A percentile compares a stretch with the other conserved stretches of the same genome.
Conservation (phyloP, 495 filamentous ascomycete genomes). For the Cudoniella acicularis region DNA sequence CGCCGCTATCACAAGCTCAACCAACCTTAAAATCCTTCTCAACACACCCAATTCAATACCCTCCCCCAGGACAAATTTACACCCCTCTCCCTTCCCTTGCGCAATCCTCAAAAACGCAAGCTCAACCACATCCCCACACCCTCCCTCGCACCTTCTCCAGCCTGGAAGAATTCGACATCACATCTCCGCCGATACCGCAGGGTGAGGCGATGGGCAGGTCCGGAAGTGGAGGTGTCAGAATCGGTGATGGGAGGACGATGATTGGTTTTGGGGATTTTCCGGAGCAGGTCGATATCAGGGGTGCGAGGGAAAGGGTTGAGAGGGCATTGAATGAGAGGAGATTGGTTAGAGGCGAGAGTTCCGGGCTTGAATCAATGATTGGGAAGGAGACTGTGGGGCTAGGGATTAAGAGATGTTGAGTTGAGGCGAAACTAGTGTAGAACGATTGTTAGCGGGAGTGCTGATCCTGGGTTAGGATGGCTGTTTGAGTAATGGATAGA, state of each 20-base stretch:
- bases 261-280: slow-evolving; percentile 29
- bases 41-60: slow-evolving; percentile 19
- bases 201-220: slow-evolving; percentile 13
- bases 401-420: no score
- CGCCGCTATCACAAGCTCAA: background rate
- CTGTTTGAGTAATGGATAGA: no score
- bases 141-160: background rate
- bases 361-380: background rate
- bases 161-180: background rate
- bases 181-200: background rate
- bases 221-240: slow-evolving; percentile 23
- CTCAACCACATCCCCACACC: background rate
- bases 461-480: no score
- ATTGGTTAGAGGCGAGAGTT: background rate
- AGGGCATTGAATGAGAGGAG: slow-evolving; percentile 11
- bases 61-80: background rate
- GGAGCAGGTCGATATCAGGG: slow-evolving; percentile 12
- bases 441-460: no score
- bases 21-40: background rate
- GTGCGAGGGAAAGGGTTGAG: slow-evolving; percentile 15
- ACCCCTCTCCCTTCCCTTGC: background rate
- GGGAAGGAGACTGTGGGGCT: background rate
- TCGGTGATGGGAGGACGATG: slow-evolving; percentile 19
- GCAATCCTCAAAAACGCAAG: background rate
- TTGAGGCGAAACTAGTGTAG: no score